Base-by-base conservation (phyloP, 371 early-diverging fungal genomes). In the Syncephalis plumigaleata region DNA sequence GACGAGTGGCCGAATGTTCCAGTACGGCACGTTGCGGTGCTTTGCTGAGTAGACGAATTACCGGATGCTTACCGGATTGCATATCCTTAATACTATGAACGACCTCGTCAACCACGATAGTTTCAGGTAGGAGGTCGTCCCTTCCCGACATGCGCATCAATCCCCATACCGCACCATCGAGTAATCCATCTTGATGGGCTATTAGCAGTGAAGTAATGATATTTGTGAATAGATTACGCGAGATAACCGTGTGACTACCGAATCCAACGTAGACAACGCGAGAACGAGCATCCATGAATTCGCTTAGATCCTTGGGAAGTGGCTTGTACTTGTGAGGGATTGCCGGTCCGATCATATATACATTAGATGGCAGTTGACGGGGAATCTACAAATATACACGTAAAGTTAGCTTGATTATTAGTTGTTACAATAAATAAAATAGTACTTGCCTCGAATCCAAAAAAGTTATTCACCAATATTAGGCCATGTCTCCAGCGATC, bases 11-110 rank as follows among this genome's bases (percentile, higher is more conserved):
- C 8, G 57, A 40, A 42, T 68, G 68, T 2, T 50, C 46, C 8
- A 68, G 55, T 31, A 68, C 55, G 31, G 61, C 55, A 23, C 55
- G 49, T 17, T 68, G 68, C 24, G 66, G 64, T 1, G 61, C 65
- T 61, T 18, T 31, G 9, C n/a, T 23, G 11, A 20, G 8, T 17
- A 49, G 25, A 39, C 26, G 22, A 22, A 49, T 31, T 9, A 25
- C 26, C 9, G 25, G 24, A 36, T 49, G 49, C 9, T 21, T 15
- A 17, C 9, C 3, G 31, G 36, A 18, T 43, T 20, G 15, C 27
- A 22, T 25, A 42, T 47, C 39, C 7, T 40, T 21, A 40, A 40
- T 21, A 8, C 21, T 16, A 21, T 18, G 16, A 5, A 21, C 21
- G 15, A 21, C 40, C 4, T 15, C 21, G 15, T 40, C n/a, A n/a